Evolutionary conservation across 2,329 filamentous ascomycete species (phyloP), one percentile per base, ranked within the genome.

Genomic region (Colletotrichum godetiae): DNA sequence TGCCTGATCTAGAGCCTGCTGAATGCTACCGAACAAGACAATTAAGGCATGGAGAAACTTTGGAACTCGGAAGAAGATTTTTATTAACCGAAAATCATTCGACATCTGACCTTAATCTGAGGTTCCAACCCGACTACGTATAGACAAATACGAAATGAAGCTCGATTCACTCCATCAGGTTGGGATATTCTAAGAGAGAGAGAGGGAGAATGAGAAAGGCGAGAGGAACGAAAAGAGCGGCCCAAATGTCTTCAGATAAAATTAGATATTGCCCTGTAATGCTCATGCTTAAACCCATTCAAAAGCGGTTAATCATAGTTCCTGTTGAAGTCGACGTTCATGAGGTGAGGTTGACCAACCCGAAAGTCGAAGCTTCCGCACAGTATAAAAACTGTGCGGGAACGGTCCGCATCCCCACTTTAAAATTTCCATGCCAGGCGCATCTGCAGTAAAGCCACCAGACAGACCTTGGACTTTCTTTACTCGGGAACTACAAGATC

Each of bases 391-490:
- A 68, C 72, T 67, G 59, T 74, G 46, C 58, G 72, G 68, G 2
- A 35, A 74, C 68, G 33, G 68, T 68, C 12, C 58, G n/a, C 2
- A 11, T n/a, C 6, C 1, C 71, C 72, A 68, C 55, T 68, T 72
- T 33, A 74, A 74, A 74, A 68, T 49, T 74, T 72, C 62, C 63
- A 72, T 49, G 63, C 68, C 63, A 29, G 49, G 12, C 15, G 68
- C 68, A 68, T 35, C 64, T n/a, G 29, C 22, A 55, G 42, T 12
- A 22, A 57, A 58, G 59, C 22, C 22, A 10, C 33, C n/a, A 24
- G 19, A 11, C 53, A 19, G 3, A 15, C 6, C 6, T 35, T 31
- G 37, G 37, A 42, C 22, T 4, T 49, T n/a, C n/a, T 49, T 19
- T 8, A 22, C 19, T 58, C 57, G 4, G 0, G n/a, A 35, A 59